Conservation (phyloP, 2,329 filamentous ascomycete species). For the Chaetomiaceae sp. region DNA sequence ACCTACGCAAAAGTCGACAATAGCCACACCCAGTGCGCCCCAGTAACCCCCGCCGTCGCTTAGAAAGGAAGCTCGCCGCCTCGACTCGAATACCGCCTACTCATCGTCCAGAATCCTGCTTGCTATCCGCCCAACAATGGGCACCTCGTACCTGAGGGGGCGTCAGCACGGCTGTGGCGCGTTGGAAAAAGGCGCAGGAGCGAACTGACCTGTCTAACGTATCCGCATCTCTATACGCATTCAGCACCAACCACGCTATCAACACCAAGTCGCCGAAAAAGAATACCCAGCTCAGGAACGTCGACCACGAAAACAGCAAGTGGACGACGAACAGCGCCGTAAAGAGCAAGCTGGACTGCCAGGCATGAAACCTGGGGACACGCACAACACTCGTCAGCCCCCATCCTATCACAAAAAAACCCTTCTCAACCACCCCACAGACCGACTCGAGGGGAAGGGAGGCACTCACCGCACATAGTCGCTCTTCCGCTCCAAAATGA, state of each 20-base stretch:
- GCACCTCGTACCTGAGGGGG: slow-evolving; percentile 66
- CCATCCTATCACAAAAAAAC: neutral
- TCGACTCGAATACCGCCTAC: slow-evolving; percentile 19
- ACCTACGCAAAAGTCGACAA: no score
- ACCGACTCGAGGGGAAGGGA: neutral
- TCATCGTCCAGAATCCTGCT: slow-evolving; percentile 90
- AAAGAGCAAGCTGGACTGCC: slow-evolving; percentile 85
- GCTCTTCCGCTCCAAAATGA: slow-evolving; percentile 87
- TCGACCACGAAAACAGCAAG: slow-evolving; percentile 79
- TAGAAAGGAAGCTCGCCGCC: neutral
- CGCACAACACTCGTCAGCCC: neutral
- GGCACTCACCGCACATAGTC: slow-evolving; percentile 82
- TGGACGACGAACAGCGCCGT: slow-evolving; percentile 70
- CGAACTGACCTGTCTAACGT: slow-evolving; percentile 51
- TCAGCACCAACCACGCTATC: slow-evolving; percentile 69
- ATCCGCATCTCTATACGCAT: slow-evolving; percentile 78
- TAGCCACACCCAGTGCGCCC: no score
- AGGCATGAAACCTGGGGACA: slow-evolving; percentile 74
- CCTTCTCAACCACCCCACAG: neutral
- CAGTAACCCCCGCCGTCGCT: neutral
- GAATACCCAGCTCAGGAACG: slow-evolving; percentile 75
- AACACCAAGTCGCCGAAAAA: slow-evolving; percentile 68
- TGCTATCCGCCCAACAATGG: slow-evolving; percentile 77
- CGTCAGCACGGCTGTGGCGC: slow-evolving; percentile 5
- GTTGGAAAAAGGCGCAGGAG: slow-evolving; percentile 1